A percentile compares a stretch with the other conserved stretches of the same genome.
Conservation (phyloP, 1,139 yeast species). For the Saccharomyces hybrid region DNA sequence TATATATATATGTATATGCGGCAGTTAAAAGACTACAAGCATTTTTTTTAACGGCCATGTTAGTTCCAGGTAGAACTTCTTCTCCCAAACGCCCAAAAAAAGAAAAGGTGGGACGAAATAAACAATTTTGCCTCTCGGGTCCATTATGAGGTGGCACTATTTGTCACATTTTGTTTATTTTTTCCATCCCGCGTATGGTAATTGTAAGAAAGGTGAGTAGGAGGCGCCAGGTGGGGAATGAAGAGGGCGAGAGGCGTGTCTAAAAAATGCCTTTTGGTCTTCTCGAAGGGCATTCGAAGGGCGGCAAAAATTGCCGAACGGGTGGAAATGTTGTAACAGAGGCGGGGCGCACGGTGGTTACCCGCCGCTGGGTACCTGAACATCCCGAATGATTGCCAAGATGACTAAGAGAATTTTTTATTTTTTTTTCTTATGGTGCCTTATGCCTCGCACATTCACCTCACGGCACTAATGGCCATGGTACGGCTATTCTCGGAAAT, state of each 20-base stretch:
- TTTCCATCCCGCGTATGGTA: background rate
- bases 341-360: background rate
- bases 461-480: background rate
- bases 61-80: background rate
- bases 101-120: background rate
- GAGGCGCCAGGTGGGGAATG: background rate
- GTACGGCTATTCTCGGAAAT: background rate
- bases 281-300: background rate
- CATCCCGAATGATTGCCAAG: background rate
- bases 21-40: background rate
- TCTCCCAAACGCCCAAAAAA: background rate
- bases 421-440: background rate
- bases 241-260: background rate
- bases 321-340: background rate
- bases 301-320: background rate
- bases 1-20: background rate
- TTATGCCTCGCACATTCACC: background rate
- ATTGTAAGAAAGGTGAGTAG: background rate
- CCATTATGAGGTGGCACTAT: background rate
- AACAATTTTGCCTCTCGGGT: background rate
- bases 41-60: background rate
- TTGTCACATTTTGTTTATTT: background rate
- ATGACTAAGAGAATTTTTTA: background rate
- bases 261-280: background rate
- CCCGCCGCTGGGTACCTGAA: background rate